phyloP scores from a whole-genome alignment of 2,329 filamentous ascomycete species.

The Xylariaceae sp. region DNA sequence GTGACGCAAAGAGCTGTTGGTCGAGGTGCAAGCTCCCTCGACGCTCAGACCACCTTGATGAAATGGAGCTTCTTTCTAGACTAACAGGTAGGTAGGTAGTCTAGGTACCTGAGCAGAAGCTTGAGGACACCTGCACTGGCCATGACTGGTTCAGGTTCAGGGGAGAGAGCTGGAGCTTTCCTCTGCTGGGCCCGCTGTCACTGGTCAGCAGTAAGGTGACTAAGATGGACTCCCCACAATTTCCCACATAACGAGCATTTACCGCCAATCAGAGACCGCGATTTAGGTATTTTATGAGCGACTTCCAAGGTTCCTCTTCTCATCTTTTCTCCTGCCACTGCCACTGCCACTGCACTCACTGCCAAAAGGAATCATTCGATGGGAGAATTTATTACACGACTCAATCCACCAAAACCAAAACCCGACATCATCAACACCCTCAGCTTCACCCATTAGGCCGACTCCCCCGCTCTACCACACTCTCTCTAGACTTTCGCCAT shows the following conservation, averaged over 20 bases:
- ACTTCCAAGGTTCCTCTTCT: too few species aligned
- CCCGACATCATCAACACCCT: constrained; percentile 17
- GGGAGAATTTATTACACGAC: constrained; percentile 33
- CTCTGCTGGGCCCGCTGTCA: too few species aligned
- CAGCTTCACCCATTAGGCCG: constrained; percentile 14
- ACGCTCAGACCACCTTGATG: too few species aligned
- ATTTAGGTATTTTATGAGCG: constrained; percentile 35
- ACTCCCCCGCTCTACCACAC: constrained; percentile 23
- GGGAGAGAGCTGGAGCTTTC: too few species aligned
- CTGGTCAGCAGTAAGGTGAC: neutral
- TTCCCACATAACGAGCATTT: neutral
- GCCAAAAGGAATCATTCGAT: constrained; percentile 39
- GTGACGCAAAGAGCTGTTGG: too few species aligned
- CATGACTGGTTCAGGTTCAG: too few species aligned
- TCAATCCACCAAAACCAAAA: constrained; percentile 1
- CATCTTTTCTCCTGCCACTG: constrained; percentile 26
- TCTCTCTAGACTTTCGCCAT: constrained; percentile 50
- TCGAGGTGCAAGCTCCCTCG: too few species aligned
- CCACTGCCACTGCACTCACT: too few species aligned
- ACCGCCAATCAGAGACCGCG: constrained; percentile 29
- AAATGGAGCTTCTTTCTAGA: too few species aligned
- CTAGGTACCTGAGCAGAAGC: too few species aligned
- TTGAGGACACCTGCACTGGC: too few species aligned
- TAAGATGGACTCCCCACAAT: neutral
- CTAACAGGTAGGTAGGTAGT: too few species aligned